phyloP scores from a whole-genome alignment of 1,284 basidiomycete genomes.

The Malassezia pachydermatis region DNA sequence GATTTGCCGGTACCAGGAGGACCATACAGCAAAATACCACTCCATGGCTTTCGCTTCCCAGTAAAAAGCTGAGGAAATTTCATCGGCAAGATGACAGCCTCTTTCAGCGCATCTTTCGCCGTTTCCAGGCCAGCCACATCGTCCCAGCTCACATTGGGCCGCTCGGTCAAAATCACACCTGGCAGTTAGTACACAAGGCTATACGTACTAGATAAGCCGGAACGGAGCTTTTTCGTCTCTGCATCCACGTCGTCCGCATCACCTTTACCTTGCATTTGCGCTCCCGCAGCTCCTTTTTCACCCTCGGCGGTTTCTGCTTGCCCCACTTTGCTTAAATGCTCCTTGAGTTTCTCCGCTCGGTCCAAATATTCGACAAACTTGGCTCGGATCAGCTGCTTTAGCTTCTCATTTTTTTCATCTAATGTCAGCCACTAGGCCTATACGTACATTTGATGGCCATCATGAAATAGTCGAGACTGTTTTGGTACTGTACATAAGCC shows the following conservation, averaged over 20 bases:
- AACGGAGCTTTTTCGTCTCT: conserved; percentile 87
- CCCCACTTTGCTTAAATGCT: conserved; percentile 48
- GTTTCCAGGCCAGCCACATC: conserved; percentile 90
- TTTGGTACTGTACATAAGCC: conserved; percentile 78
- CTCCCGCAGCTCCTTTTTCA: conserved; percentile 57
- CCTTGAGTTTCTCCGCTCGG: conserved; percentile 84
- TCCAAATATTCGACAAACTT: conserved; percentile 89
- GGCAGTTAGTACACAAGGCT: neutral
- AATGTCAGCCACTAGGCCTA: conserved; percentile 10
- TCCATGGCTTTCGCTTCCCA: conserved; percentile 94
- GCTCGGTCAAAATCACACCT: conserved; percentile 81
- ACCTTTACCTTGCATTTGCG: conserved; percentile 57
- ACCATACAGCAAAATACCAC: conserved; percentile 87
- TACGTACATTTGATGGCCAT: conserved; percentile 67
- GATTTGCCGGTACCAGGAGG: conserved; percentile 53
- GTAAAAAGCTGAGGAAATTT: conserved; percentile 98
- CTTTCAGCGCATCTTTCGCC: conserved; percentile 91
- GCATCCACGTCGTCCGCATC: conserved; percentile 69
- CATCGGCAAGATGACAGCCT: conserved; percentile 95
- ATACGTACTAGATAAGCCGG: conserved; percentile 60
- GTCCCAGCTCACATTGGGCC: conserved; percentile 93
- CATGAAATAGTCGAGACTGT: conserved; percentile 96
- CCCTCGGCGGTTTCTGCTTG: conserved; percentile 51
- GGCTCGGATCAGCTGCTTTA: conserved; percentile 71
- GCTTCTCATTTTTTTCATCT: conserved; percentile 95